These are phyloP conservation scores for Ulvella scutata DNA, from an alignment of 139 green algal species.

Conservation along the genomic window DNA sequence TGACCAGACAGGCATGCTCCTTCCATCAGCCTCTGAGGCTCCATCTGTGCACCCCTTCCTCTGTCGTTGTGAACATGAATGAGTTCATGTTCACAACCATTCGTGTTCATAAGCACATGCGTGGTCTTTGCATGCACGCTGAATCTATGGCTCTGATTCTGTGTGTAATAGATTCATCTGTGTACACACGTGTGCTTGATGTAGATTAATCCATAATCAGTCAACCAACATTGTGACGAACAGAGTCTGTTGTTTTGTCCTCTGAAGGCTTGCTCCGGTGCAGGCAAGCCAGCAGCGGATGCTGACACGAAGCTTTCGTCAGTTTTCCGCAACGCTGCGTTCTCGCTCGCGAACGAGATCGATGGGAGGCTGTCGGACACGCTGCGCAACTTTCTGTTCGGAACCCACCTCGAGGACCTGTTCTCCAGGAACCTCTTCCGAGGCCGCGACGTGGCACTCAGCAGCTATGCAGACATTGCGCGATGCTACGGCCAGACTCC, in stretches of 20 bases:
- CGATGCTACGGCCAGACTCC: neutral
- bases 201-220: too few species aligned
- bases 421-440: neutral
- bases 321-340: neutral
- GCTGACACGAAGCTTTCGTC: neutral
- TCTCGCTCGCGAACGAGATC: neutral
- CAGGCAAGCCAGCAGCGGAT: neutral
- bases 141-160: too few species aligned
- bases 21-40: neutral
- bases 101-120: too few species aligned
- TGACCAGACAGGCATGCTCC: neutral
- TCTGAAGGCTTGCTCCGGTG: too few species aligned
- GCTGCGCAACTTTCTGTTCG: neutral
- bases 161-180: too few species aligned
- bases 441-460: slow-evolving; percentile 3
- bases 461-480: neutral
- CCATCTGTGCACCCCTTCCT: too few species aligned
- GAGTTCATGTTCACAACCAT: too few species aligned
- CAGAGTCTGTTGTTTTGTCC: too few species aligned
- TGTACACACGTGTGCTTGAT: too few species aligned
- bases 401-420: neutral
- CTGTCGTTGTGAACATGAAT: too few species aligned
- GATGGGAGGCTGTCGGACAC: neutral
- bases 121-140: too few species aligned
- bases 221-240: too few species aligned